phyloP scores from a whole-genome alignment of 768 basidiomycete species.

The Lactifluus volemus region DNA sequence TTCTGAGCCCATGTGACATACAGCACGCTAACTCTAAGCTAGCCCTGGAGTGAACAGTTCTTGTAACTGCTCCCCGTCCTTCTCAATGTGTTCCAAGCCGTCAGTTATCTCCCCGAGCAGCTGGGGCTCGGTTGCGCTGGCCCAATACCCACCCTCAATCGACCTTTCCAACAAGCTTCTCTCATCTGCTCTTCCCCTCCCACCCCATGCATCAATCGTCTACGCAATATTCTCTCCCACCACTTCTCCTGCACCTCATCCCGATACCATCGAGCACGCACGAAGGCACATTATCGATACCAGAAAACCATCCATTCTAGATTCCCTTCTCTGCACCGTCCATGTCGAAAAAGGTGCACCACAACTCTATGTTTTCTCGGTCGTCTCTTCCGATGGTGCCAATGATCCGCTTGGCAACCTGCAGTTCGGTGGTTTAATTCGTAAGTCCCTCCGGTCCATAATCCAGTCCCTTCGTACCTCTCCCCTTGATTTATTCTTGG shows the following conservation, averaged over 20 bases:
- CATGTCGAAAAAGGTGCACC: slow-evolving; percentile 36
- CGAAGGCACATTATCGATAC: slow-evolving; percentile 40
- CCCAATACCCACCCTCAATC: slow-evolving; percentile 27
- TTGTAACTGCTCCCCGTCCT: neutral
- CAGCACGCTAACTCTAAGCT: neutral
- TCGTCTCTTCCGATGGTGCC: slow-evolving; percentile 32
- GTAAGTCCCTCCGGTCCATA: slow-evolving; percentile 32
- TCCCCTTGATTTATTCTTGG: neutral
- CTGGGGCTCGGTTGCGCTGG: slow-evolving; percentile 25
- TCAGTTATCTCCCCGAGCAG: slow-evolving; percentile 23
- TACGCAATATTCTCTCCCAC: slow-evolving; percentile 38
- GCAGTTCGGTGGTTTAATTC: slow-evolving; percentile 39
- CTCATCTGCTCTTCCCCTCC: slow-evolving; percentile 39
- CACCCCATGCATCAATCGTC: slow-evolving; percentile 34
- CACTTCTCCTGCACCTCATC: slow-evolving; percentile 22
- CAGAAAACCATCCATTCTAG: slow-evolving; percentile 34
- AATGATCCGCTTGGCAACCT: slow-evolving; percentile 32
- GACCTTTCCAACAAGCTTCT: slow-evolving; percentile 35
- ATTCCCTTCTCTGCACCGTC: slow-evolving; percentile 45
- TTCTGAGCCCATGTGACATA: slow-evolving; percentile 7
- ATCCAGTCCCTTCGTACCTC: neutral
- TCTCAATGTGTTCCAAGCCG: slow-evolving; percentile 24
- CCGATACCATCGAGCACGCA: slow-evolving; percentile 46
- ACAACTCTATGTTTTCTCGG: slow-evolving; percentile 51
- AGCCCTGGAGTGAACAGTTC: neutral